Percentiles rank a stretch among this genome's conserved stretches.
These are phyloP conservation scores for Cubamyces lactineus DNA, from an alignment of 768 basidiomycete species.

Conservation along the genomic window DNA sequence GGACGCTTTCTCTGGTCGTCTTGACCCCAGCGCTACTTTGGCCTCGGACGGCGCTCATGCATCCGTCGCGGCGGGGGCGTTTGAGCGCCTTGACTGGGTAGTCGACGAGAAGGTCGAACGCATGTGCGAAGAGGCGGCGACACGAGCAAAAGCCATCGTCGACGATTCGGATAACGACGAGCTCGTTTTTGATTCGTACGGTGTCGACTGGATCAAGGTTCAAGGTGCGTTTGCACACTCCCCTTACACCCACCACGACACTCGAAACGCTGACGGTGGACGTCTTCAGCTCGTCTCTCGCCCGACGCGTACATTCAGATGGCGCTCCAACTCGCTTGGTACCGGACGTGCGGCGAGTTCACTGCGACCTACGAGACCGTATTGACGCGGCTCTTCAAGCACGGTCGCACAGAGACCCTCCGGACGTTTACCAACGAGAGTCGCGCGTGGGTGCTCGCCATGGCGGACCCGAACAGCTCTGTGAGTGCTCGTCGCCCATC, in stretches of 20 bases:
- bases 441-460: constrained; percentile 74
- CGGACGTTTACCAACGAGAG: constrained; percentile 75
- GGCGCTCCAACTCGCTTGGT: constrained; percentile 91
- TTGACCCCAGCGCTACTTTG: constrained; percentile 16
- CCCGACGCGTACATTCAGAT: constrained; percentile 92
- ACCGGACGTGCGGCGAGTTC: constrained; percentile 70
- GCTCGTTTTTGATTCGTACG: constrained; percentile 82
- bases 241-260: background rate
- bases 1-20: constrained; percentile 39
- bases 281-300: constrained; percentile 48
- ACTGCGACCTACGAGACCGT: constrained; percentile 95
- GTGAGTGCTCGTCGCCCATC: constrained; percentile 47
- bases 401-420: constrained; percentile 90
- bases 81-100: constrained; percentile 76
- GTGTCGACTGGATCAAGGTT: constrained; percentile 84
- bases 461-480: constrained; percentile 57
- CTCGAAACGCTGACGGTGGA: background rate
- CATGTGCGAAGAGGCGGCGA: constrained; percentile 62
- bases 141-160: constrained; percentile 59
- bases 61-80: constrained; percentile 36
- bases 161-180: constrained; percentile 83
- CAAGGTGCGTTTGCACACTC: constrained; percentile 51
- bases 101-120: constrained; percentile 58
- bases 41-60: constrained; percentile 19
- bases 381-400: constrained; percentile 82